Conservation (phyloP, 768 basidiomycete genomes). For the Tylopilus subfusipes region DNA sequence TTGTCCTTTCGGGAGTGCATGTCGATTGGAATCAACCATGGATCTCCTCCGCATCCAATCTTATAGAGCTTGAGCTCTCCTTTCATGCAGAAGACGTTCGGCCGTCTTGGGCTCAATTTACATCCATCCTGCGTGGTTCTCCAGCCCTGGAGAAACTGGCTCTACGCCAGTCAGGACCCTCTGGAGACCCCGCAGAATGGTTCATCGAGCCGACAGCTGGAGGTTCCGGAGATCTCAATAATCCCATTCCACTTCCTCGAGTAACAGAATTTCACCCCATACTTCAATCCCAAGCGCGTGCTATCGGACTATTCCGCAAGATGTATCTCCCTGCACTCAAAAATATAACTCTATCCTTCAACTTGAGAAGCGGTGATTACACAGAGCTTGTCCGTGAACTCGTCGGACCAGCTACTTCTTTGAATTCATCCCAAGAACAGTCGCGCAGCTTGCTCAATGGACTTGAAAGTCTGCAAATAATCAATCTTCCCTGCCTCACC, state of each 20-base stretch:
- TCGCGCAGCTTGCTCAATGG: conserved; percentile 39
- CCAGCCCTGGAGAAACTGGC: conserved; percentile 52
- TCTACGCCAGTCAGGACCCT: conserved; percentile 57
- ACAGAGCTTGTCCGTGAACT: conserved; percentile 46
- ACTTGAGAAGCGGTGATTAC: conserved; percentile 54
- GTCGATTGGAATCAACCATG: conserved; percentile 55
- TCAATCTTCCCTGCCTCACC: no score
- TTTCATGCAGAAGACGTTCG: no score
- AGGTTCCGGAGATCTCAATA: conserved; percentile 26
- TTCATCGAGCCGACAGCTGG: conserved; percentile 13
- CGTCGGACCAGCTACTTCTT: conserved; percentile 15
- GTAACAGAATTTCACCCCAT: conserved; percentile 42
- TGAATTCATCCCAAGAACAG: conserved; percentile 32
- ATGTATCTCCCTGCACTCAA: conserved; percentile 36
- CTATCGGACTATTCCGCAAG: conserved; percentile 18
- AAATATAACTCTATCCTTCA: no score
- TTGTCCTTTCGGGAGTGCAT: conserved; percentile 67
- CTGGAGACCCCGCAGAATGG: conserved; percentile 40
- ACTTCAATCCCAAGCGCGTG: conserved; percentile 49
- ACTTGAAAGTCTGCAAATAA: conserved; percentile 47
- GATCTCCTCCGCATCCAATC: conserved; percentile 1
- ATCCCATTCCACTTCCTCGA: conserved; percentile 29
- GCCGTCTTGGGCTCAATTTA: no score
- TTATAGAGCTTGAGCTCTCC: no score
- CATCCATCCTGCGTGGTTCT: no score